These are phyloP conservation scores for Cnidoscolus chayamansa DNA, from an alignment of 441 rosid species.

Conservation along the genomic window DNA sequence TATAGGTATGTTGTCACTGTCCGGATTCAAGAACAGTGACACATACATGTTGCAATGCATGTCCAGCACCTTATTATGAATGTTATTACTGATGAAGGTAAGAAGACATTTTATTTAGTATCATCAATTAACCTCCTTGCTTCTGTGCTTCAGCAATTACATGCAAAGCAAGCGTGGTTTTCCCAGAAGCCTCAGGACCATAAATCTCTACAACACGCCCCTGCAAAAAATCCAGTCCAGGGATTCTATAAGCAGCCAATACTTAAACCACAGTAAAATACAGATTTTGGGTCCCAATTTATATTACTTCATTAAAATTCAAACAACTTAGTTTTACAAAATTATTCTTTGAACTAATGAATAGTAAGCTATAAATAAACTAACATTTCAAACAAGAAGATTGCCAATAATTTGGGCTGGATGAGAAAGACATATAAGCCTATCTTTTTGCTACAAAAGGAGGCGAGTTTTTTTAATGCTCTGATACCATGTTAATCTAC, in stretches of 20 bases:
- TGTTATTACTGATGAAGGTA: too few relatives aligned
- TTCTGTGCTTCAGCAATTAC: slow-evolving; percentile 96
- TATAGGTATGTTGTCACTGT: background rate
- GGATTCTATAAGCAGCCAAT: slow-evolving; percentile 24
- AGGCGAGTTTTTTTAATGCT: too few relatives aligned
- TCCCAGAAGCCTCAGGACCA: slow-evolving; percentile 99
- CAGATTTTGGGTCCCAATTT: too few relatives aligned
- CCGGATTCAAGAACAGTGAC: background rate
- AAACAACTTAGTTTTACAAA: too few relatives aligned
- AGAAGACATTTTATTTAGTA: too few relatives aligned
- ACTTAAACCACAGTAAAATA: background rate
- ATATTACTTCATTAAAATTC: too few relatives aligned
- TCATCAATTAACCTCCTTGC: slow-evolving; percentile 67
- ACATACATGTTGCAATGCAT: background rate
- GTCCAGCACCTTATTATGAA: background rate
- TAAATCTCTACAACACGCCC: slow-evolving; percentile 97
- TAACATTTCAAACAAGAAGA: too few relatives aligned
- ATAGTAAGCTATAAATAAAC: too few relatives aligned
- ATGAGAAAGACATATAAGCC: too few relatives aligned
- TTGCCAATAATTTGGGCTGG: too few relatives aligned
- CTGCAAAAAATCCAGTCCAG: slow-evolving; percentile 37
- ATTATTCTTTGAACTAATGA: too few relatives aligned
- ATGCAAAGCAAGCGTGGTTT: slow-evolving; percentile 92
- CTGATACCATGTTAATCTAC: background rate
- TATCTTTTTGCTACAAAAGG: too few relatives aligned